Evolutionary conservation across 257 asterid genomes (phyloP).

Genomic region (Cynanchum wilfordii): DNA sequence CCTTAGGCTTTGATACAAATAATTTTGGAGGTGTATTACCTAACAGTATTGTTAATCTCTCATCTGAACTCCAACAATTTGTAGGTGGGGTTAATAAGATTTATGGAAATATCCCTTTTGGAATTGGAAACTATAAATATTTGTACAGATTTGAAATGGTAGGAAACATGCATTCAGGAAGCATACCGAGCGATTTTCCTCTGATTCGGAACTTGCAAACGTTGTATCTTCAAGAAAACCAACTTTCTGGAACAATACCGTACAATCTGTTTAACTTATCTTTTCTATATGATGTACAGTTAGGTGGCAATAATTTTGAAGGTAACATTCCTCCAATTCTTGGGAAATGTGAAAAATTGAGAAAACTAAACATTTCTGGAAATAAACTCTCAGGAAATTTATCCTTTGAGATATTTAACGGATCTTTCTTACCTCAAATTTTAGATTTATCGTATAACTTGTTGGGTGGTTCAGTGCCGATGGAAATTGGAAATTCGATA

Average conservation of each 20-base stretch:
- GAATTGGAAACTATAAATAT: not conserved
- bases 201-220: not conserved
- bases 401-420: not conserved
- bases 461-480: not conserved
- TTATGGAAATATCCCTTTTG: not conserved
- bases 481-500: not conserved
- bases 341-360: not conserved
- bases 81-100: not conserved
- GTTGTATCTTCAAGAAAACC: too few relatives aligned
- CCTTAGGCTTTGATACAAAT: conserved; percentile 19
- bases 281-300: too few relatives aligned
- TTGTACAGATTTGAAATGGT: not conserved
- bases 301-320: too few relatives aligned
- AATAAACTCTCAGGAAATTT: not conserved
- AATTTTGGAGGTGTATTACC: conserved; percentile 10
- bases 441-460: not conserved
- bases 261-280: too few relatives aligned
- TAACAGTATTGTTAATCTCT: not conserved
- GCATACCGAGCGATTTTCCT: not conserved
- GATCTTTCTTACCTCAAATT: not conserved
- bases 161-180: not conserved
- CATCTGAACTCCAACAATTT: not conserved
- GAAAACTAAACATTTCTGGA: not conserved
- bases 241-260: too few relatives aligned
- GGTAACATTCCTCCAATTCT: not conserved